A percentile compares a stretch with the other conserved stretches of the same genome.
Conservation (phyloP, 345 rosid genomes). For the Eucalyptus polybractea region DNA sequence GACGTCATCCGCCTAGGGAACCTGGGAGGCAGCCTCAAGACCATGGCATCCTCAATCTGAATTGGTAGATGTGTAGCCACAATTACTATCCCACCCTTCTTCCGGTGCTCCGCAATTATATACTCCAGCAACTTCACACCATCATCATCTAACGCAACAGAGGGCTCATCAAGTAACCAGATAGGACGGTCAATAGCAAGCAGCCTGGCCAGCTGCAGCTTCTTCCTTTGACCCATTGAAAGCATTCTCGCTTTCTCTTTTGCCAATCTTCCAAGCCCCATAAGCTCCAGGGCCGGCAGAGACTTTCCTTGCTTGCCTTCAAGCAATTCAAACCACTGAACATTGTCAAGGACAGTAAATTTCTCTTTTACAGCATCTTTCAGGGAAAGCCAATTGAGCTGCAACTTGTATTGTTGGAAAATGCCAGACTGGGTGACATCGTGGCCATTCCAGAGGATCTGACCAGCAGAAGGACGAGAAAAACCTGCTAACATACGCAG, state of each 20-base stretch:
- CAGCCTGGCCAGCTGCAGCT: constrained; percentile 77
- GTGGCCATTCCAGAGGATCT: constrained; percentile 90
- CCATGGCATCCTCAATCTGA: constrained; percentile 73
- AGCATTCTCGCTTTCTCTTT: constrained; percentile 74
- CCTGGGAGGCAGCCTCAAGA: constrained; percentile 67
- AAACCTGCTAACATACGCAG: constrained; percentile 84
- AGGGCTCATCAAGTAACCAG: constrained; percentile 85
- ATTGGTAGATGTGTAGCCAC: constrained; percentile 87
- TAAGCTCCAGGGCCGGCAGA: constrained; percentile 63
- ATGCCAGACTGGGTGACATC: constrained; percentile 61
- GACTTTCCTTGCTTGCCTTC: constrained; percentile 71
- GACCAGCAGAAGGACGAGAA: constrained; percentile 71
- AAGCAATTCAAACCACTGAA: constrained; percentile 79
- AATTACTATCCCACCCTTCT: constrained; percentile 70
- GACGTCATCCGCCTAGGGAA: constrained; percentile 76
- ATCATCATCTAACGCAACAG: constrained; percentile 75
- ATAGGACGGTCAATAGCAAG: constrained; percentile 81
- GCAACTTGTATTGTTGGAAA: constrained; percentile 88
- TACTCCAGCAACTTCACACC: constrained; percentile 70
- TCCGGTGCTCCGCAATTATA: constrained; percentile 63
- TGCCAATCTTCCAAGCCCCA: constrained; percentile 78
- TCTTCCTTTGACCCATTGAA: constrained; percentile 88
- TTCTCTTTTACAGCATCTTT: constrained; percentile 69
- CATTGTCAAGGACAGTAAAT: constrained; percentile 63
- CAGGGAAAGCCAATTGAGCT: constrained; percentile 81